Evolutionary conservation across 306 rosid genomes (phyloP), one percentile per base, ranked within the genome.

Genomic region (Quercus variabilis): DNA sequence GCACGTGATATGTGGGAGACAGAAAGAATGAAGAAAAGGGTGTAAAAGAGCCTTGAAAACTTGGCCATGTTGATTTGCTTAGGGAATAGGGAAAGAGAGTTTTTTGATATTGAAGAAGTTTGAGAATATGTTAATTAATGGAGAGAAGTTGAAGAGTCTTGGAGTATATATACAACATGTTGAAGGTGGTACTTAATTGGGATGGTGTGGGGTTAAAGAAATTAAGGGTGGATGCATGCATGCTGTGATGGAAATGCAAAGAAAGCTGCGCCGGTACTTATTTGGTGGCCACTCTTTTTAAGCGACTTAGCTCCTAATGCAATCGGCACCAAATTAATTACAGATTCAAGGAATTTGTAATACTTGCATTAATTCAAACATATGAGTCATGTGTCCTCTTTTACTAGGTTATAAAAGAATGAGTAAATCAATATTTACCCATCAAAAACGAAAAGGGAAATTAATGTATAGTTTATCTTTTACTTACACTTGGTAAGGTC

Each of bases 111-210:
- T 79, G 71, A 57, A 78, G 49, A 49, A 77, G 86, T 78, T 72
- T 76, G 55, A 10, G 20, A 63, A 28, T 26, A 5, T 5, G 41
- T 28, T 63, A 38, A 26, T 28, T 63, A 38, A 26, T 63, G 43
- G 43, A 63, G 69, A 28, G 41, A 60, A 25, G 9, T 6, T 4
- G 3, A 23, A 3, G 28, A 14, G 19, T 23, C 31, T 21, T 9
- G 19, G 80, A 69, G 75, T 78, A 82, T 79, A 54, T 87, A 87
- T 84, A 80, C 64, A 38, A 38, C 46, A 38, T 38, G 31, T 55
- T 49, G 54, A 49, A 49, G 54, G 54, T 49, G 54, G 4, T 49
- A 11, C 54, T 49, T 11, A 49, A 49, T 49, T 49, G 54, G 52
- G 65, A 59, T 23, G 5, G 17, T 59, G 65, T 20, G 33, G 31